Conservation (phyloP, 2,329 filamentous ascomycete genomes). For the Scedosporium minutisporum region DNA sequence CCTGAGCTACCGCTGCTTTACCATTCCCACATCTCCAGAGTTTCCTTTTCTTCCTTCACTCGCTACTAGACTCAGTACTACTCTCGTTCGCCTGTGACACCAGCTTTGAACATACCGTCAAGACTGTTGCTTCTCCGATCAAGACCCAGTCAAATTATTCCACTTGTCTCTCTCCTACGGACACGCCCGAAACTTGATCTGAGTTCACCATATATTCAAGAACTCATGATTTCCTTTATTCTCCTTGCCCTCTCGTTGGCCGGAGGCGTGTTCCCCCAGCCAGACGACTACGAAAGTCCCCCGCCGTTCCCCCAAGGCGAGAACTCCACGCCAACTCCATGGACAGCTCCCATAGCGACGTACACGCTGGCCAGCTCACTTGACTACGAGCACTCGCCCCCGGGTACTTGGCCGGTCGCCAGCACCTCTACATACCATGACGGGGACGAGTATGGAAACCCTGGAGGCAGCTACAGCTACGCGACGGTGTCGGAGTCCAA, state of each 20-base stretch:
- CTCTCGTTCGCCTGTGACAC: no score
- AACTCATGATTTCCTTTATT: not conserved
- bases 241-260: not conserved
- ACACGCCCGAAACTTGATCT: not conserved
- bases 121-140: not conserved
- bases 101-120: not conserved
- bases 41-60: not conserved
- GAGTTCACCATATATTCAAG: not conserved
- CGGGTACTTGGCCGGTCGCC: no score
- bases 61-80: not conserved
- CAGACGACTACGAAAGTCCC: not conserved
- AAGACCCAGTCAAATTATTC: not conserved
- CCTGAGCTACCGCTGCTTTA: not conserved
- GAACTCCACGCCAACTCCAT: no score
- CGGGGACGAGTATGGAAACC: no score
- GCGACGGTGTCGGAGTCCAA: not conserved
- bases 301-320: no score
- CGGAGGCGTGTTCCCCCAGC: constrained; percentile 7
- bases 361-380: no score
- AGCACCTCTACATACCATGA: no score
- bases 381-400: no score
- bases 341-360: no score
- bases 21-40: not conserved
- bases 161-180: not conserved
- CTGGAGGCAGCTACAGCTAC: not conserved